Evolutionary conservation across 2,329 filamentous ascomycete genomes (phyloP).

Genomic region (Colletotrichum cuscutae): DNA sequence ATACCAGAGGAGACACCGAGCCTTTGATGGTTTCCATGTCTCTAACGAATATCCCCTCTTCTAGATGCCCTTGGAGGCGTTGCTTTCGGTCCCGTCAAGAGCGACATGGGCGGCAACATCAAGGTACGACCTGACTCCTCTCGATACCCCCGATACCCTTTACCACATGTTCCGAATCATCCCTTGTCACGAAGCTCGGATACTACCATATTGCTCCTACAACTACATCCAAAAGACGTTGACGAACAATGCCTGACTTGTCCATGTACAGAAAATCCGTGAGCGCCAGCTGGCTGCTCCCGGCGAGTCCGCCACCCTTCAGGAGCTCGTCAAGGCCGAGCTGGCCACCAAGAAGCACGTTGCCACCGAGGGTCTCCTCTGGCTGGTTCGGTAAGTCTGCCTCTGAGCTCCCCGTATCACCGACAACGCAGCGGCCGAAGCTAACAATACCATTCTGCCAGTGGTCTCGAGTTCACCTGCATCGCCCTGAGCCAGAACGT

Average conservation of each 20-base stretch:
- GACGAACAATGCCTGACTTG: neutral
- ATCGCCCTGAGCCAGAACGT: slow-evolving; percentile 85
- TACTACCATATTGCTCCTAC: neutral
- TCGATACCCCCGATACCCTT: slow-evolving; percentile 11
- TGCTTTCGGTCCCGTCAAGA: slow-evolving; percentile 92
- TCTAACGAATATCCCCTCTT: slow-evolving; percentile 3
- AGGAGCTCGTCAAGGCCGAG: slow-evolving; percentile 87
- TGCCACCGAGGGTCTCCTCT: slow-evolving; percentile 89
- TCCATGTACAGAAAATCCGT: slow-evolving; percentile 80
- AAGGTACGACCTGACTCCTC: slow-evolving; percentile 67
- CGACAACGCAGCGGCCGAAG: neutral
- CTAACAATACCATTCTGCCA: slow-evolving; percentile 47
- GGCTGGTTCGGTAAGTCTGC: slow-evolving; percentile 81
- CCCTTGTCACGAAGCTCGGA: neutral
- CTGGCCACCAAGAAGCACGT: slow-evolving; percentile 88
- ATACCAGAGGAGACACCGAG: neutral
- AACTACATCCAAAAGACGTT: neutral
- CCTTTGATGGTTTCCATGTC: neutral
- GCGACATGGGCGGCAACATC: slow-evolving; percentile 90
- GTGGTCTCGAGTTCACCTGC: slow-evolving; percentile 93
- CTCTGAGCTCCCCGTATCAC: neutral
- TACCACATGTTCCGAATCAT: slow-evolving; percentile 15
- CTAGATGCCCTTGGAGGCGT: slow-evolving; percentile 73
- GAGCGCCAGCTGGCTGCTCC: slow-evolving; percentile 84
- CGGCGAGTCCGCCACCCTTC: slow-evolving; percentile 82